phyloP scores from a whole-genome alignment of 202 grass and related monocot genomes.

The Bolboschoenoplectus hybrid region DNA sequence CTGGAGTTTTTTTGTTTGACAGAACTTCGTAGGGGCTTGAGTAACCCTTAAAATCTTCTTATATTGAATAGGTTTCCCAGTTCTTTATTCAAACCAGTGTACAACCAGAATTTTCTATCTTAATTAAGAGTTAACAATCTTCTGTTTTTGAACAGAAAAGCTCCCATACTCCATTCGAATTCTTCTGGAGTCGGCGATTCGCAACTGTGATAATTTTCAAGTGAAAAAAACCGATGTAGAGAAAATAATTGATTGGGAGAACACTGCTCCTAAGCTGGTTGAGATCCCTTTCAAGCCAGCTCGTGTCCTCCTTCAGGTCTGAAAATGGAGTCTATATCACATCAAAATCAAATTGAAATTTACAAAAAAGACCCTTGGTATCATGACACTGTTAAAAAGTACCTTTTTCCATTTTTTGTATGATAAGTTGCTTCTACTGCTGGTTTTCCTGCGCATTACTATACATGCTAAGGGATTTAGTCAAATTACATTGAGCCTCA shows the following conservation, averaged over 20 bases:
- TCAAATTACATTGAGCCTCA: not conserved
- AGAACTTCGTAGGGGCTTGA: not conserved
- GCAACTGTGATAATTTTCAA: constrained; percentile 93
- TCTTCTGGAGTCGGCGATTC: constrained; percentile 94
- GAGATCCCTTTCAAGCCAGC: constrained; percentile 98
- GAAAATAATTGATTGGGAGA: constrained; percentile 99
- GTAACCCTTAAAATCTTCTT: not conserved
- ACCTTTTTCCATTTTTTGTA: constrained; percentile 16
- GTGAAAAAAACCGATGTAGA: constrained; percentile 84
- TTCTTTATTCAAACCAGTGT: constrained; percentile 23
- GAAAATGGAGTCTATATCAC: not conserved
- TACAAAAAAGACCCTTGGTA: not conserved
- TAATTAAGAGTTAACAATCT: constrained; percentile 18
- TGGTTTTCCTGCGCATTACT: not conserved
- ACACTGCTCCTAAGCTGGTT: constrained; percentile 82
- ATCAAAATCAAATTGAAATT: constrained; percentile 12
- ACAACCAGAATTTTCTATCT: not conserved
- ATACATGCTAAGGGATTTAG: not conserved
- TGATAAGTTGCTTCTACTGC: not conserved
- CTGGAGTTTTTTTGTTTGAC: not conserved
- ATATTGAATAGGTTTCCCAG: constrained; percentile 9
- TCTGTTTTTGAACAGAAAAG: constrained; percentile 63
- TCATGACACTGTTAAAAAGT: constrained; percentile 7
- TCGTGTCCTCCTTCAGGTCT: constrained; percentile 97
- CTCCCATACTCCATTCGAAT: constrained; percentile 91